Base-by-base conservation (phyloP, 148 eudicot genomes). In the Pouteria glomerata region DNA sequence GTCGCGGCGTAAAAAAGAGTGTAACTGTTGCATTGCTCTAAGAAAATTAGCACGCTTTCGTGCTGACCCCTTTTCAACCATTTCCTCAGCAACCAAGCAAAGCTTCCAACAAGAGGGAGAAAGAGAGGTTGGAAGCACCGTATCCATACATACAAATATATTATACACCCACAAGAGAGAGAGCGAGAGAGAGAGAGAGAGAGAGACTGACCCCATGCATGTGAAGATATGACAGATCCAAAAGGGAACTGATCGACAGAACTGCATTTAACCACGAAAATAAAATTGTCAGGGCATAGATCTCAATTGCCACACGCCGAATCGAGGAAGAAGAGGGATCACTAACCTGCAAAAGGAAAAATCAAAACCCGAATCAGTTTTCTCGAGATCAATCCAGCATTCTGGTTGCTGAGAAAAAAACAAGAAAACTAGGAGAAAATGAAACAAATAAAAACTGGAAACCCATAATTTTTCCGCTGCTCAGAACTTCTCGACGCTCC, bases 161-260 rank as follows among this genome's bases (percentile, higher is more conserved):
- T 63, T n/a, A n/a, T n/a, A n/a, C n/a, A 63, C 16, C 8, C 18
- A 63, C 14, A 63, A 1, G 11, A 0, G 24, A 10, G 24, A 2
- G 19, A 12, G 4, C n/a, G 19, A 44, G 34, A 30, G 44, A 31
- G 57, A 4, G 41, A 21, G 56, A 55, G 50, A 39, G 0, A 13
- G n/a, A 65, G 23, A 62, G 72, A 66, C 72, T 57, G 65, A 74
- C 77, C 77, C 77, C 77, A 74, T 74, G 72, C 70, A 44, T 74
- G 66, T 66, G 57, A 74, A 29, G 35, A 74, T 29, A 64, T 56
- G 48, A 26, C 55, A 45, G 72, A 74, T 66, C 66, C 70, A 74
- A 57, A 24, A 74, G 33, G 24, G 63, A 33, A 33, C 47, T 67
- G 72, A 66, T 45, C 3, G 48, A 16, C 35, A 45, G 34, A 57